Evolutionary conservation across 2,329 filamentous ascomycete species (phyloP), one percentile per base, ranked within the genome.

Genomic region (Gnomoniopsis smithogilvyi): DNA sequence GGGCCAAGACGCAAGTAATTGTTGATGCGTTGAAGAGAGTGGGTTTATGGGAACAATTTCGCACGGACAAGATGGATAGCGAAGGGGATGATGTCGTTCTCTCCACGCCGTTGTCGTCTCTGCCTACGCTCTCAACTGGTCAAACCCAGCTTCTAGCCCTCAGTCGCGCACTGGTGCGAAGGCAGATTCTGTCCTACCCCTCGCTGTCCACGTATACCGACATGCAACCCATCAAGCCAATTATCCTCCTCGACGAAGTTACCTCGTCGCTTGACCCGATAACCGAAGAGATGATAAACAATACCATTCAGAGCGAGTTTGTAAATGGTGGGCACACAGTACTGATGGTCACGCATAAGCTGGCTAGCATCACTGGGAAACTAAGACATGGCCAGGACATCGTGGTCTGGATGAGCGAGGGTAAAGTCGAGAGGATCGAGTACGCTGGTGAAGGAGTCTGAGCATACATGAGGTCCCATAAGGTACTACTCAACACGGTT

Each of bases 91-190:
- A 64, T 6, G 59, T 66, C 2, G 59, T 64, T 1, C 63, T 74
- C 17, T 76, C 72, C 0, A 72, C 76, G 30, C 54, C 46, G 14
- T 43, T 64, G 15, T 64, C 62, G 22, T 51, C 41, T 8, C 57
- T 66, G 17, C 58, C 59, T 1, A 36, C 54, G 3, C 56, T 68
- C 15, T 68, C 66, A 7, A 64, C 51, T 52, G 78, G 79, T 2
- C 75, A 82, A 62, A 64, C 70, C 24, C 79, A 82, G 64, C 68
- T 81, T 1, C 72, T 81, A 47, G 71, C 70, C 17, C 65, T 81
- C 7, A 74, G 72, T 0, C 69, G 79, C 12, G 73, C 76, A 0
- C 63, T 80, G 2, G 63, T 79, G 51, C 63, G 67, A 14, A 66
- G 66, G 41, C 65, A 68, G 3, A 66, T 67, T 6, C 6, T 55